Conservation (phyloP, 1,139 yeast genomes). For the Pichia sorboxylosa region DNA sequence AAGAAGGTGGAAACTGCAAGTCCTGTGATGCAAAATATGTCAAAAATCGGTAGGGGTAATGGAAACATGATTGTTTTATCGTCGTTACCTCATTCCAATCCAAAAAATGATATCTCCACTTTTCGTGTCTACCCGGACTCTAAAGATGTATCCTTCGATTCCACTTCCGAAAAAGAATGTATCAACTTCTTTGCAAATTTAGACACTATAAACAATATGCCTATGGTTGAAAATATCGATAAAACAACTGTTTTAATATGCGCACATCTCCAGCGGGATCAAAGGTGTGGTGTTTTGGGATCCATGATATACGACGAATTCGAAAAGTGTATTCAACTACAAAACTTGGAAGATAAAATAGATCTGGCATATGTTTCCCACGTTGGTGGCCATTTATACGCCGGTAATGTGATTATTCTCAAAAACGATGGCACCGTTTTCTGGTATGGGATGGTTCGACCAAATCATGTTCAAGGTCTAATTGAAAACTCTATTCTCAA, state of each 20-base stretch:
- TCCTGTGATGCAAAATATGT: constrained; percentile 25
- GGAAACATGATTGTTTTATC: constrained; percentile 9
- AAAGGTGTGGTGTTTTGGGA: constrained; percentile 55
- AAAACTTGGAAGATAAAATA: constrained; percentile 22
- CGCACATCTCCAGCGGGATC: constrained; percentile 55
- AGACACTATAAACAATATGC: neutral
- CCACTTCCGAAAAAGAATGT: constrained; percentile 9
- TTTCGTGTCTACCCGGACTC: constrained; percentile 11
- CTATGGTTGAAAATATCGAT: constrained; percentile 7
- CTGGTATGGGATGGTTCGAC: constrained; percentile 66
- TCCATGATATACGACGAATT: constrained; percentile 47
- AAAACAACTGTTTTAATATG: constrained; percentile 38
- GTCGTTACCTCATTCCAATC: constrained; percentile 3
- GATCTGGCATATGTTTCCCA: constrained; percentile 50
- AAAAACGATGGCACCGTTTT: constrained; percentile 32
- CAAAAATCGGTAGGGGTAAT: constrained; percentile 9
- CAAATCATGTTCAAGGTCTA: constrained; percentile 56
- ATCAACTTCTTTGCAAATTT: constrained; percentile 3
- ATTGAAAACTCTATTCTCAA: constrained; percentile 39
- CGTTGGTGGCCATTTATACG: constrained; percentile 70
- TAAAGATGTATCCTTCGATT: constrained; percentile 5
- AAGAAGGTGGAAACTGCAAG: constrained; percentile 37
- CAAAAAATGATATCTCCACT: constrained; percentile 2
- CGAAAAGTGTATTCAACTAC: constrained; percentile 27
- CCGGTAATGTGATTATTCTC: constrained; percentile 59